phyloP scores from a whole-genome alignment of 805 yeast species.

The Cyberlindnera mississippiensis region DNA sequence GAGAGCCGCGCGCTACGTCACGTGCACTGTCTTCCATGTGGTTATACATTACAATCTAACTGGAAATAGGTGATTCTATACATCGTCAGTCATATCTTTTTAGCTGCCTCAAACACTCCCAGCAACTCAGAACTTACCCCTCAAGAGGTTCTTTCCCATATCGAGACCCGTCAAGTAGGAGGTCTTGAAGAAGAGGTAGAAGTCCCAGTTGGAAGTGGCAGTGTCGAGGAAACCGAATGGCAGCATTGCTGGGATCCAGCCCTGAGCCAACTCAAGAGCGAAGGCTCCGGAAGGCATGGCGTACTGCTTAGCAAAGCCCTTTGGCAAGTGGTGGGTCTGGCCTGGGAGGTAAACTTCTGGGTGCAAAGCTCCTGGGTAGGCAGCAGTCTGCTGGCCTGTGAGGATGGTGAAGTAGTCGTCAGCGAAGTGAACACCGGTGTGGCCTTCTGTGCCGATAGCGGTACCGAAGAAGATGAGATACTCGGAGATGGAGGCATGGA shows the following conservation, averaged over 20 bases:
- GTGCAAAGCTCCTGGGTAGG: constrained; percentile 54
- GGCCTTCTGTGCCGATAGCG: constrained; percentile 94
- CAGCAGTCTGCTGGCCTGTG: constrained; percentile 74
- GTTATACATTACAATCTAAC: too few relatives aligned
- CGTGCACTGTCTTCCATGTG: too few relatives aligned
- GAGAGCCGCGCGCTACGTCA: too few relatives aligned
- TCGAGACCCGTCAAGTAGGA: constrained; percentile 70
- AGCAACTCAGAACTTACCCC: constrained; percentile 67
- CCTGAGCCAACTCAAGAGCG: constrained; percentile 95
- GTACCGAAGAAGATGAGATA: constrained; percentile 92
- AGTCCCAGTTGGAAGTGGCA: constrained; percentile 75
- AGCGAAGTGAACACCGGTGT: constrained; percentile 93
- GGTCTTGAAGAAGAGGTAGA: constrained; percentile 64
- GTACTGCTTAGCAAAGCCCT: constrained; percentile 80
- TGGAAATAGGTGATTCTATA: too few relatives aligned
- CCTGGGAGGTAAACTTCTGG: constrained; percentile 85
- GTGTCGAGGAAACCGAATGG: constrained; percentile 92
- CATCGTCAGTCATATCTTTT: too few relatives aligned
- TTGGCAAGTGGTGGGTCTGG: constrained; percentile 71
- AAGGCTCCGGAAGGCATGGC: constrained; percentile 76
- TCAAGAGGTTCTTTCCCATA: constrained; percentile 63
- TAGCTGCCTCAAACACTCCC: too few relatives aligned
- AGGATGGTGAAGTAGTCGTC: constrained; percentile 94
- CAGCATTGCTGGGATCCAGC: constrained; percentile 97
- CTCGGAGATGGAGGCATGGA: constrained; percentile 93